Percentiles rank a stretch among this genome's conserved stretches.
These are phyloP conservation scores for Phytophthora cactorum DNA, from an alignment of 352 stramenopile species.

Conservation along the genomic window DNA sequence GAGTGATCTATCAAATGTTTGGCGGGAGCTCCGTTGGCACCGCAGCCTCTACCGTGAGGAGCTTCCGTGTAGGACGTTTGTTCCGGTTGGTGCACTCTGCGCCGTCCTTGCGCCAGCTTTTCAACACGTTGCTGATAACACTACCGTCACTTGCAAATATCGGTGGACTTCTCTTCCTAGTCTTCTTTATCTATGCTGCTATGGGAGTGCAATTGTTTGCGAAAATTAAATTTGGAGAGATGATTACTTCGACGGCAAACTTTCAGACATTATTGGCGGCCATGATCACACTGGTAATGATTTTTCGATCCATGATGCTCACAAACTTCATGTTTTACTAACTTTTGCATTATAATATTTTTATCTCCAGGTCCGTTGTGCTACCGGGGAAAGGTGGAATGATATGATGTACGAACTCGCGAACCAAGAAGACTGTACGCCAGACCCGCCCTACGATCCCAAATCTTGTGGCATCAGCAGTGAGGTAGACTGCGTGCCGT, in stretches of 20 bases:
- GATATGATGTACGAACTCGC: conserved; percentile 91
- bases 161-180: conserved; percentile 81
- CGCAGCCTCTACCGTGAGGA: conserved; percentile 71
- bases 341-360: background rate
- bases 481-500: conserved; percentile 46
- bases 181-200: conserved; percentile 94
- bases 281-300: conserved; percentile 59
- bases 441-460: conserved; percentile 56
- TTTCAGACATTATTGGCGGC: conserved; percentile 87
- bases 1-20: conserved; percentile 57
- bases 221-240: conserved; percentile 72
- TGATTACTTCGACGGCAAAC: conserved; percentile 81
- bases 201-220: conserved; percentile 92
- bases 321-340: background rate
- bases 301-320: background rate
- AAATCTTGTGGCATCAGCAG: conserved; percentile 69
- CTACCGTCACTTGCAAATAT: conserved; percentile 91
- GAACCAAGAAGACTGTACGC: conserved; percentile 46
- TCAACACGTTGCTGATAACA: conserved; percentile 89
- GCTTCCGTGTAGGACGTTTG: conserved; percentile 84
- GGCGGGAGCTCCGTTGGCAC: conserved; percentile 52
- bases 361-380: conserved; percentile 75
- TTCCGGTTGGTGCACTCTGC: conserved; percentile 78
- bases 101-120: conserved; percentile 80
- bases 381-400: conserved; percentile 94